Conservation (phyloP, 768 basidiomycete species). For the Panaeolus cyanescens region DNA sequence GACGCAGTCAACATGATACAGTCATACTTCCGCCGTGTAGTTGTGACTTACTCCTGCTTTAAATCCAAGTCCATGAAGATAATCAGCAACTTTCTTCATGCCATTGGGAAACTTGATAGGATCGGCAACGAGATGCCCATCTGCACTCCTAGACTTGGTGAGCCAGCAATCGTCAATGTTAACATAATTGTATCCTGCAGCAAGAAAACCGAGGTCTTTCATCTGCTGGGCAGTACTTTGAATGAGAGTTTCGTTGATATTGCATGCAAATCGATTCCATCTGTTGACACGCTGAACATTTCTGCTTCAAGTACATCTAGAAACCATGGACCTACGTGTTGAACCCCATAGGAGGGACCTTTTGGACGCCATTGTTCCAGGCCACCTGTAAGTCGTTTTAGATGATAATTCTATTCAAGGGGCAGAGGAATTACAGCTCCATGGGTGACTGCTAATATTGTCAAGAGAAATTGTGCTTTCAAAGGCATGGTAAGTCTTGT, state of each 20-base stretch:
- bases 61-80: constrained; percentile 23
- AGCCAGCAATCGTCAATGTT: constrained; percentile 29
- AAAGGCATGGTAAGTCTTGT: not conserved
- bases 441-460: not conserved
- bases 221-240: constrained; percentile 21
- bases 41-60: constrained; percentile 22
- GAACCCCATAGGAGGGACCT: constrained; percentile 26
- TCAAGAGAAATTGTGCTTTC: not conserved
- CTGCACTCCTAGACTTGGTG: constrained; percentile 18
- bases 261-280: constrained; percentile 26
- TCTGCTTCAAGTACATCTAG: too few species aligned
- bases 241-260: constrained; percentile 25
- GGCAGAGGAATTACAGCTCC: not conserved
- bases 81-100: constrained; percentile 24
- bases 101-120: constrained; percentile 25
- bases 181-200: constrained; percentile 24
- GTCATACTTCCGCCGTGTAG: not conserved
- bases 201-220: constrained; percentile 22
- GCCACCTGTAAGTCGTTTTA: not conserved
- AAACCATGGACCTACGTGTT: constrained; percentile 21
- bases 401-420: not conserved
- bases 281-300: not conserved
- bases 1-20: not conserved
- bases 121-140: constrained; percentile 20
- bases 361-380: not conserved